Evolutionary conservation across 1,284 basidiomycete species (phyloP), one percentile per base, ranked within the genome.

Genomic region (Anthracocystis panici-leucophaei): DNA sequence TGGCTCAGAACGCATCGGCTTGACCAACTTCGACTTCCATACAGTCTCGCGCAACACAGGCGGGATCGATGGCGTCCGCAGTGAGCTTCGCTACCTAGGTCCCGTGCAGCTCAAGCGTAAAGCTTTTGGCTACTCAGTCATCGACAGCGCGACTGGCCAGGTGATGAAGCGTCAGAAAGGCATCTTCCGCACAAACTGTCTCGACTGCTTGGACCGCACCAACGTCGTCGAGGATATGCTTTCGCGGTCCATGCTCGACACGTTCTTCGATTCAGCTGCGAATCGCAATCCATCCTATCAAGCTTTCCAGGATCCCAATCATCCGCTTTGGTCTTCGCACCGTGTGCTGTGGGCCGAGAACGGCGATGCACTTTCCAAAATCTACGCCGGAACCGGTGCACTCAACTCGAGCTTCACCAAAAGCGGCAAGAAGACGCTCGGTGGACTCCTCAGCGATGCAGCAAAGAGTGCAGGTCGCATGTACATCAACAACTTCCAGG

Each of bases 401-500:
- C 87, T 99, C 73, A 99, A 99, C 83, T 97, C 95, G 3, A 94
- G 92, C 80, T 97, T 94, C 83, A 98, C 96, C 7, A 88, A 96
- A 7, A 94, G 90, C 66, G 97, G 97, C 38, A 98, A 96, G 86
- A 90, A 94, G 74, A 97, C 95, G 5, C 65, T 82, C 11, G 78
- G 81, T 10, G 81, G 82, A 8, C 62, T 82, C 11, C 86, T 99
- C 23, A 95, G 94, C 20, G 95, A 99, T 86, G 96, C 96, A 5
- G 97, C 95, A 2, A 99, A 99, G 86, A 96, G 94, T 80, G 82
- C 81, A 4, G 80, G 77, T 14, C 64, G 83, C 64, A 95, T 96
- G 60, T 98, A 98, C 82, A 97, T 98, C 85, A 97, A 96, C 85
- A 98, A 98, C 84, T 98, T 99, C 84, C 93, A 96, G 78, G 97